These are phyloP conservation scores for Puccinia polysora DNA, from an alignment of 1,284 basidiomycete species.

Conservation along the genomic window DNA sequence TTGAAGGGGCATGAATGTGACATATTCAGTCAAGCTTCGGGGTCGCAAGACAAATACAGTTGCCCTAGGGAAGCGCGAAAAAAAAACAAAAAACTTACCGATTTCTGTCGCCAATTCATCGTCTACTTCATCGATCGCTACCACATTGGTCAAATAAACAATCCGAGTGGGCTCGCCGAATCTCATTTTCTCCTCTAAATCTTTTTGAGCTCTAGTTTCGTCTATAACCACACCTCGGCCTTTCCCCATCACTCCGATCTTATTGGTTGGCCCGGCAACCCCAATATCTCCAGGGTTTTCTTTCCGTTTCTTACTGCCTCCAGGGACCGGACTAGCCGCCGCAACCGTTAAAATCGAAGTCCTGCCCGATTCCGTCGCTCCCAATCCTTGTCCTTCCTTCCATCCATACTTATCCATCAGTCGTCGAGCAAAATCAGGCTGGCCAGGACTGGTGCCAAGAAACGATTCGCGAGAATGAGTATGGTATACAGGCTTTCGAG, in stretches of 20 bases:
- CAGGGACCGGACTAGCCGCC: constrained; percentile 49
- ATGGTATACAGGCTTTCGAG: not conserved
- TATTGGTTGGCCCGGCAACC: constrained; percentile 23
- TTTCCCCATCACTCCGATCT: constrained; percentile 26
- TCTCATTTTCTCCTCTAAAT: constrained; percentile 42
- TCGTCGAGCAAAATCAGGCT: constrained; percentile 68
- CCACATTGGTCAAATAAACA: constrained; percentile 80
- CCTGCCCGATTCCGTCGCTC: constrained; percentile 74
- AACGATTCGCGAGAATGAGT: not conserved
- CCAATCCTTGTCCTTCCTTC: constrained; percentile 83
- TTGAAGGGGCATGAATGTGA: no score
- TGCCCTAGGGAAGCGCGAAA: not conserved
- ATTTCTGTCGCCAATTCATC: constrained; percentile 80
- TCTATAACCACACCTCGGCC: constrained; percentile 43
- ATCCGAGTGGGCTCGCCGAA: constrained; percentile 85
- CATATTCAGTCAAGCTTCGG: no score
- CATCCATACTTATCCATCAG: constrained; percentile 92
- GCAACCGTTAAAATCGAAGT: constrained; percentile 79
- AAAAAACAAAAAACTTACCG: constrained; percentile 26
- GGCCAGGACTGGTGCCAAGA: constrained; percentile 26
- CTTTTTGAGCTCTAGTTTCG: constrained; percentile 41
- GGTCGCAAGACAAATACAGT: not conserved
- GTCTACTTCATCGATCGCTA: constrained; percentile 76
- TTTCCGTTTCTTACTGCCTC: constrained; percentile 50
- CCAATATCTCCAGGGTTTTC: constrained; percentile 49